Base-by-base conservation (phyloP, 176 grass and related monocot species). In the Raddia guianensis region DNA sequence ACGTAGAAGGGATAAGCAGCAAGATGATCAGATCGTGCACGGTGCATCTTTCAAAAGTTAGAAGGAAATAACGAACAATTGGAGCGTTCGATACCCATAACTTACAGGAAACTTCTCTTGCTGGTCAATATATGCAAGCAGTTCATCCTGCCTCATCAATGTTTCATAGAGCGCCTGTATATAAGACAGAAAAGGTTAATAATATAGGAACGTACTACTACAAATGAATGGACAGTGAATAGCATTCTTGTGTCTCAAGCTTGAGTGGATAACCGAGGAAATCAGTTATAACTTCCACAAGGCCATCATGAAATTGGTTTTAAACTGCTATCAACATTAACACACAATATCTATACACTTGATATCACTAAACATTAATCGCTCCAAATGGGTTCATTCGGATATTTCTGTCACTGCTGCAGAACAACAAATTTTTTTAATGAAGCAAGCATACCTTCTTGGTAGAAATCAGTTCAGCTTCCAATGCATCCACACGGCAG, bases 381-480 rank as follows among this genome's bases (percentile, higher is more conserved):
- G 20, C n/a, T 27, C n/a, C 15, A 85, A 77, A 18, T 51, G 4
- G 21, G 64, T 1, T 33, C 8, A 46, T 66, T 44, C 9, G 49
- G 15, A 70, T 50, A 14, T 44, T 16, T 7, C n/a, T 20, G 12
- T 10, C 56, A 35, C 52, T 35, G 46, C 73, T 73, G 7, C 16
- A 80, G 49, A 76, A 76, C n/a, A 43, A 50, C 3, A 33, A 32
- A 72, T 77, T 57, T 32, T 18, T 68, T 57, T 12, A 52, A 84
- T 1, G 42, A 84, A 80, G 20, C 42, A 80, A 57, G 12, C 37
- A 2, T 84, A 99, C 93, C 91, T 95, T 99, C 84, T 99, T 99
- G 49, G 91, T 90, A 73, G 93, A 83, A 73, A 95, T 99, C 46
- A 95, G 84, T 69, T 99, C 96, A 76, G 93, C 93, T 87, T 99